These are phyloP conservation scores for Cyphellophora europaea DNA, from an alignment of 2,329 filamentous ascomycete species.

Conservation along the genomic window DNA sequence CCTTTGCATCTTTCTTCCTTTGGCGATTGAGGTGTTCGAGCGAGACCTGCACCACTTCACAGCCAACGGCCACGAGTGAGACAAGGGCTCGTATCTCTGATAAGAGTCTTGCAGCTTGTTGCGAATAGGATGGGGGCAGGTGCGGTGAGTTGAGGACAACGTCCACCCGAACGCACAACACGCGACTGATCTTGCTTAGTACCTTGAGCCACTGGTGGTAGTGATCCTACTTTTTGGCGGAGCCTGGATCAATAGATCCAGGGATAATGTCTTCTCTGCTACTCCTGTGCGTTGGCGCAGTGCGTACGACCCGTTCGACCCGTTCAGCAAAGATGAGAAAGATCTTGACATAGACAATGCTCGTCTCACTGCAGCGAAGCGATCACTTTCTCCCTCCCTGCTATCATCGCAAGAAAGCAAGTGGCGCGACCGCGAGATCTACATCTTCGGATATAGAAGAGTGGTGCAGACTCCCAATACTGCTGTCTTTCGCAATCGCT, in stretches of 20 bases:
- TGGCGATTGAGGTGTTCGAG: too few relatives aligned
- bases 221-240: slow-evolving; percentile 51
- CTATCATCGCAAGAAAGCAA: slow-evolving; percentile 30
- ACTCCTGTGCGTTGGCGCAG: slow-evolving; percentile 12
- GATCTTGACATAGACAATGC: slow-evolving; percentile 9
- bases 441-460: slow-evolving; percentile 35
- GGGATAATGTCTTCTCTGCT: slow-evolving; percentile 25
- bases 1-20: too few relatives aligned
- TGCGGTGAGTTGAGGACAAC: not conserved
- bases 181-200: slow-evolving; percentile 45
- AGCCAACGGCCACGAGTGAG: too few relatives aligned
- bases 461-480: slow-evolving; percentile 54
- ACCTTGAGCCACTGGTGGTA: slow-evolving; percentile 54
- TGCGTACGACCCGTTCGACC: slow-evolving; percentile 3
- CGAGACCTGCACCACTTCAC: too few relatives aligned
- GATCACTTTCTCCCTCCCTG: slow-evolving; percentile 31
- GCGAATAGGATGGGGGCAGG: not conserved
- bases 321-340: slow-evolving; percentile 5
- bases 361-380: slow-evolving; percentile 13
- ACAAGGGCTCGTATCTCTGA: too few relatives aligned
- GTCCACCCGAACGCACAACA: not conserved
- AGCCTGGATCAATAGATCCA: slow-evolving; percentile 50
- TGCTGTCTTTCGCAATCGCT: slow-evolving; percentile 46
- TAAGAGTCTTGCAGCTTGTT: too few relatives aligned
- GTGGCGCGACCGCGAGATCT: slow-evolving; percentile 43